A percentile compares a stretch with the other conserved stretches of the same genome.
phyloP scores from a whole-genome alignment of 495 filamentous ascomycete species.

The Chaetomium tenue region DNA sequence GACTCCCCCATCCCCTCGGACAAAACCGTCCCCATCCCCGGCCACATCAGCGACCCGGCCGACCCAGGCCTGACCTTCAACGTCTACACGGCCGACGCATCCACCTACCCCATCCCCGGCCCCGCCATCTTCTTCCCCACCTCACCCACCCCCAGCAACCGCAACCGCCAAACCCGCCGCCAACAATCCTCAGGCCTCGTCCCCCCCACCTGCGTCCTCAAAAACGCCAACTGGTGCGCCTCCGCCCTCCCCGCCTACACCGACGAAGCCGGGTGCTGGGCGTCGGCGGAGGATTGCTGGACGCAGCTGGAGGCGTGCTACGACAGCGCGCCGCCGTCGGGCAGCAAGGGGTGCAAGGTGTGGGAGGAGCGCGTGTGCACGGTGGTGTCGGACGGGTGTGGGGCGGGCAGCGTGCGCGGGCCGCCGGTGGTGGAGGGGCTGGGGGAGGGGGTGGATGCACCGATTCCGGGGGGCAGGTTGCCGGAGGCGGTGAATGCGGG shows the following conservation, averaged over 20 bases:
- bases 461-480: slow-evolving; percentile 18
- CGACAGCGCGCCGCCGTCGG: slow-evolving; percentile 55
- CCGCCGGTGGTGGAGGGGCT: slow-evolving; percentile 56
- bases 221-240: slow-evolving; percentile 72
- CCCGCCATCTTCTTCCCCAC: slow-evolving; percentile 50
- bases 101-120: slow-evolving; percentile 59
- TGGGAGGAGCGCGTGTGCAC: slow-evolving; percentile 61
- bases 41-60: slow-evolving; percentile 50
- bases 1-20: slow-evolving; percentile 36
- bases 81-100: slow-evolving; percentile 49
- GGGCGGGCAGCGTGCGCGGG: slow-evolving; percentile 48
- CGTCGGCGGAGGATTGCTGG: slow-evolving; percentile 54
- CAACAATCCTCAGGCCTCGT: slow-evolving; percentile 40
- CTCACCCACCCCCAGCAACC: slow-evolving; percentile 17
- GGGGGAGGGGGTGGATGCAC: slow-evolving; percentile 20
- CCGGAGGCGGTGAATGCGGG: slow-evolving; percentile 16
- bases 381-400: slow-evolving; percentile 50
- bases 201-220: slow-evolving; percentile 55
- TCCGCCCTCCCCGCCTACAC: slow-evolving; percentile 55
- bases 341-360: slow-evolving; percentile 53
- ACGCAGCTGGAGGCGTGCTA: slow-evolving; percentile 58
- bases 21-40: slow-evolving; percentile 60
- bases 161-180: neutral
- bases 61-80: slow-evolving; percentile 60
- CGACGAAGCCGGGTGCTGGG: slow-evolving; percentile 59